Evolutionary conservation across 768 basidiomycete genomes (phyloP).

Genomic region (Porphyrellus cyaneotinctus): DNA sequence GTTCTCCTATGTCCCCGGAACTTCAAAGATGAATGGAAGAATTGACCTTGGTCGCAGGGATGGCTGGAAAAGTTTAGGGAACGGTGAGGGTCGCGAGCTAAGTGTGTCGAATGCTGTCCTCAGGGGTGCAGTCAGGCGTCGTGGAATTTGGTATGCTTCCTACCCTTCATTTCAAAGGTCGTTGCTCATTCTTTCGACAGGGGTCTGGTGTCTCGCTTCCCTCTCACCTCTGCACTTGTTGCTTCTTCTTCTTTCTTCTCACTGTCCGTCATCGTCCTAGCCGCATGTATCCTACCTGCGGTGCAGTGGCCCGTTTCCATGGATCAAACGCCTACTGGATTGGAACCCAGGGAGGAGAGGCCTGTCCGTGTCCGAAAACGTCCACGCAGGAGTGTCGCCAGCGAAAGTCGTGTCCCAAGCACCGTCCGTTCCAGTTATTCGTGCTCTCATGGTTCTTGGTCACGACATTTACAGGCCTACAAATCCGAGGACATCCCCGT

Average conservation of each 20-base stretch:
- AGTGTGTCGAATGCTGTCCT: constrained; percentile 61
- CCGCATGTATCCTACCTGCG: constrained; percentile 49
- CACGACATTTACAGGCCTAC: constrained; percentile 19
- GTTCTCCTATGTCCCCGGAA: constrained; percentile 46
- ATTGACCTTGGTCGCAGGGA: constrained; percentile 75
- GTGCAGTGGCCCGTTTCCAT: constrained; percentile 27
- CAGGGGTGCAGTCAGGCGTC: constrained; percentile 57
- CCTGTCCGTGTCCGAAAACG: constrained; percentile 27
- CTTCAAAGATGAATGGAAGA: constrained; percentile 47
- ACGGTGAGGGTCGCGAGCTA: constrained; percentile 69
- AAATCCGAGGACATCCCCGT: constrained; percentile 28
- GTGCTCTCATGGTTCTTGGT: background rate
- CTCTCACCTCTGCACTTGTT: constrained; percentile 49
- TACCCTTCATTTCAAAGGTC: background rate
- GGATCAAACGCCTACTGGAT: constrained; percentile 10
- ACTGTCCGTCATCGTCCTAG: constrained; percentile 45
- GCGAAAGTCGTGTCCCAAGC: constrained; percentile 21
- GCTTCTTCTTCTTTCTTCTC: constrained; percentile 45
- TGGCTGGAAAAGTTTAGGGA: constrained; percentile 65
- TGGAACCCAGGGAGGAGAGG: constrained; percentile 20
- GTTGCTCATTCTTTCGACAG: constrained; percentile 34
- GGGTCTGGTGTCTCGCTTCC: constrained; percentile 67
- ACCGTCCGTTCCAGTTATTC: constrained; percentile 18
- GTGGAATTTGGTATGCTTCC: constrained; percentile 62
- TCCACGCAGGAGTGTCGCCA: constrained; percentile 18